Evolutionary conservation across 2,329 filamentous ascomycete genomes (phyloP), one percentile per base, ranked within the genome.

Genomic region (Podosphaera fusca): DNA sequence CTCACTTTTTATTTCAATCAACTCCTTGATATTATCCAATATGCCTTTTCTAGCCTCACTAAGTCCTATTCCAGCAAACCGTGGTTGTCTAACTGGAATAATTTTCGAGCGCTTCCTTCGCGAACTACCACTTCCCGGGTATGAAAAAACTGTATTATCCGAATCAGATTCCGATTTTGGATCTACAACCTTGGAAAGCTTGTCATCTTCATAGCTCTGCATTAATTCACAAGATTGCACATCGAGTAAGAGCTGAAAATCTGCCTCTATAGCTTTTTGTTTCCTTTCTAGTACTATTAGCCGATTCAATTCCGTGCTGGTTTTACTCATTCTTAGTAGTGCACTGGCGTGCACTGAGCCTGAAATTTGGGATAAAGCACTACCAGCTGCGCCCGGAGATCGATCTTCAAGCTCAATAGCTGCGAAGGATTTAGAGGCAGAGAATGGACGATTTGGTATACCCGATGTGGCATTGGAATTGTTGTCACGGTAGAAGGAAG

Each of bases 1-100:
- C 58, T 87, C 82, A 2, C 72, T 71, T 65, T 87, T 87, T 33
- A 89, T 70, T 7, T 75, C 74, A 0, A 78, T 78, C 4, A 89
- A 70, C 56, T 80, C 77, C 2, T 74, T 71, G 67, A 89, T 84
- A 54, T 78, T 75, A 55, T 73, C 74, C 14, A 77, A 74, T 6
- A 90, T 75, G 0, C 80, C 82, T 34, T 74, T 73, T n/a, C 85
- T 75, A 0, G 83, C 82, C 21, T 75, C 74, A 34, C 74, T 73
- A 12, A 88, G 71, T 0, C 80, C 76, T 7, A 78, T 66, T 40
- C 74, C 77, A 57, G 61, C 74, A 49, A 69, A 68, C 35, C 70
- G 71, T 0, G 79, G 79, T 60, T 82, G 79, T 34, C 75, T 75
- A 42, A 80, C 75, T 1, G 79, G 81, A n/a, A 80, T 72, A 51